A percentile compares a stretch with the other conserved stretches of the same genome.
phyloP scores from a whole-genome alignment of 169 alveolate genomes.

The Plasmodium fragile region DNA sequence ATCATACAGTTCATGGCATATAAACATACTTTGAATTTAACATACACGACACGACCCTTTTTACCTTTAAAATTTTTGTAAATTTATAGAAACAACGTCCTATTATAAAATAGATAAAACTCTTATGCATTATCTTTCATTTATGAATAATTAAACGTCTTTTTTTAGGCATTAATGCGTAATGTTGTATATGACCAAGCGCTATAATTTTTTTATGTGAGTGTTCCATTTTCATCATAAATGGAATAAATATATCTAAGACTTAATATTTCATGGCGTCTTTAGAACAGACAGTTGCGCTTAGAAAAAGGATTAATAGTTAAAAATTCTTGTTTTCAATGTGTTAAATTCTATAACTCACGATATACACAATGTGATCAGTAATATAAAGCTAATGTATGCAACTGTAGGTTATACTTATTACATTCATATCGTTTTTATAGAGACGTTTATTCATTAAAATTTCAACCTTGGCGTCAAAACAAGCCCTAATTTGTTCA shows the following conservation, averaged over 20 bases:
- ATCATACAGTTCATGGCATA: neutral
- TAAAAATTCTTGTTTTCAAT: neutral
- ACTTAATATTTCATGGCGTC: neutral
- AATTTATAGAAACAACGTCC: neutral
- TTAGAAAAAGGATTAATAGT: neutral
- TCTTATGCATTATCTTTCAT: neutral
- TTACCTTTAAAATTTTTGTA: neutral
- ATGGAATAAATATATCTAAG: neutral
- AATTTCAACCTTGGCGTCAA: neutral
- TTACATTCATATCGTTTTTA: neutral
- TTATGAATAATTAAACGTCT: neutral
- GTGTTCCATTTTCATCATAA: neutral
- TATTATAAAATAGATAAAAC: neutral
- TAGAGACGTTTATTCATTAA: neutral
- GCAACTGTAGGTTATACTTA: neutral
- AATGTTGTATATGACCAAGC: neutral
- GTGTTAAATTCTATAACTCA: neutral
- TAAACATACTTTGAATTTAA: neutral
- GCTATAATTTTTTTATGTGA: neutral
- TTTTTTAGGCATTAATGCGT: neutral
- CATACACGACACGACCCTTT: neutral
- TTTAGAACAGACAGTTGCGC: neutral
- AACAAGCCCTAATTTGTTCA: neutral
- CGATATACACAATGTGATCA: neutral
- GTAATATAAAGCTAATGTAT: neutral